A percentile compares a stretch with the other conserved stretches of the same genome.
Evolutionary conservation across 2,329 filamentous ascomycete genomes (phyloP).

Genomic region (Colletotrichum lindemuthianum): DNA sequence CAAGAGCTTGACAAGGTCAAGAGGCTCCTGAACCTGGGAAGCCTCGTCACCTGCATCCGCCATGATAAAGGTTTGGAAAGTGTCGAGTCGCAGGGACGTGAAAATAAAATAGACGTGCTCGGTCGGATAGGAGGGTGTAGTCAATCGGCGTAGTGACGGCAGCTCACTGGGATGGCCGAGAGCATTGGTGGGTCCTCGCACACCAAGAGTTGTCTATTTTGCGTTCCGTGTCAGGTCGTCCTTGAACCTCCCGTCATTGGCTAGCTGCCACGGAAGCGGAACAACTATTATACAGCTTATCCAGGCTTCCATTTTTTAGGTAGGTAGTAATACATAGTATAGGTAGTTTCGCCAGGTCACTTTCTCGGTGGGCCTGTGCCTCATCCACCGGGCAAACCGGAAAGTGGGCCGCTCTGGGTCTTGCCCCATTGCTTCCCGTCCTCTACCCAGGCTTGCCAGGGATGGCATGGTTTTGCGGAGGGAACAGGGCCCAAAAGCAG

Average conservation of each 20-base stretch:
- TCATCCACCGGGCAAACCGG: slow-evolving; percentile 15
- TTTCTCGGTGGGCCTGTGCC: too few species aligned
- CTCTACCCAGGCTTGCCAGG: not conserved
- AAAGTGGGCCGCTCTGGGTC: slow-evolving; percentile 32
- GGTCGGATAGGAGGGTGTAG: not conserved
- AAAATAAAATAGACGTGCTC: not conserved
- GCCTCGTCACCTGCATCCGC: slow-evolving; percentile 82
- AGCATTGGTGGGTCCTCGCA: slow-evolving; percentile 26
- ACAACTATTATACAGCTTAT: not conserved
- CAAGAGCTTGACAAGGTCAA: slow-evolving; percentile 93
- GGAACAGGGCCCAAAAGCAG: slow-evolving; percentile 29
- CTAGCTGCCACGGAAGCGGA: not conserved
- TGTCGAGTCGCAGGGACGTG: slow-evolving; percentile 1
- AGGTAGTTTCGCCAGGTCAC: too few species aligned
- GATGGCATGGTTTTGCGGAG: slow-evolving; percentile 28
- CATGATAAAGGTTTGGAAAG: slow-evolving; percentile 62
- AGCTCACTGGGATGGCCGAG: slow-evolving; percentile 28
- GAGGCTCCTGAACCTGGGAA: slow-evolving; percentile 83
- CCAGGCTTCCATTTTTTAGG: too few species aligned
- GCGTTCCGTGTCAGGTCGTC: not conserved
- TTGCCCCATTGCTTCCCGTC: slow-evolving; percentile 34
- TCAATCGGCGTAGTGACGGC: slow-evolving; percentile 12
- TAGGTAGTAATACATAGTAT: too few species aligned
- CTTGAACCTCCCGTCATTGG: slow-evolving; percentile 20
- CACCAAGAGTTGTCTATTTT: slow-evolving; percentile 30